A percentile compares a stretch with the other conserved stretches of the same genome.
These are phyloP conservation scores for carrot (Daucus carota) DNA, from an alignment of 129 eudicot species.

Conservation along the genomic window DH1_v3.0 NC_030382.2:41078501-41079000, in stretches of 20 bases:
- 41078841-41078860: conserved; percentile 90
- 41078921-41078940: conserved; percentile 77
- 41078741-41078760: not conserved
- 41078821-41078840: conserved; percentile 99
- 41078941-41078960: conserved; percentile 55
- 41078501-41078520: not conserved
- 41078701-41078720: not conserved
- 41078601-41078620: not conserved
- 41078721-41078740: not conserved
- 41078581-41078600: not conserved
- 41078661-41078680: not conserved
- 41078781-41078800: not conserved
- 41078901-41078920: conserved; percentile 83
- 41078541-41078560: not conserved
- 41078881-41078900: conserved; percentile 91
- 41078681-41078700: too few relatives aligned
- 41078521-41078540: not conserved
- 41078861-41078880: conserved; percentile 85
- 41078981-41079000: not conserved
- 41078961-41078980: not conserved
- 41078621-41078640: not conserved
- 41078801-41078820: not conserved
- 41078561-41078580: not conserved
- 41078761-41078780: not conserved
- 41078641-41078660: not conserved